Evolutionary conservation across 192 early-diverging fungal genomes (phyloP), one percentile per base, ranked within the genome.

Genomic region (Gigaspora rosea): DNA sequence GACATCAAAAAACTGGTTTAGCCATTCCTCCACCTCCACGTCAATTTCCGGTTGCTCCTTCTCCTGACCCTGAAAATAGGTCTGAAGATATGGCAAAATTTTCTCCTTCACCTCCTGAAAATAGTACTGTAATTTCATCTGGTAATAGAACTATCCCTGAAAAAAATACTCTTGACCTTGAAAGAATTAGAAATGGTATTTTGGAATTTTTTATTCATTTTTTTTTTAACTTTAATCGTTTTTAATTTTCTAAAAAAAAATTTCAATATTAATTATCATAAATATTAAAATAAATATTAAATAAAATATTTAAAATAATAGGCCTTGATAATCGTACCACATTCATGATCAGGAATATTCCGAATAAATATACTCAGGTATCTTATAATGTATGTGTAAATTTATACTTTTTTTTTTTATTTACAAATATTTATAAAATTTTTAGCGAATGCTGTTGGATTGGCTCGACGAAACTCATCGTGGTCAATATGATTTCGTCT

Each of bases 281-380:
- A 27, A 27, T 27, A 27, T 27, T 27, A 27, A 27, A 27, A 27
- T 27, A 27, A 27, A 27, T 27, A 27, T 27, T 27, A 27, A 27
- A 27, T 27, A 27, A 27, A 27, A 27, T 27, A 27, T 27, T 27
- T 27, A 27, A 27, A 27, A 0, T 16, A 76, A 36, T 75, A 81
- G 91, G 86, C 8, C 58, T 73, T 8, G 93, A 95, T 70, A 86
- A 76, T 27, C 85, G 94, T 8, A 94, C 93, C 0, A 94, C 94
- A 0, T 91, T 92, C 76, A 95, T 95, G 94, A 91, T 95, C 58
- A 84, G 93, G 49, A 95, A 95, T 78, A 94, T 95, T 70, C 94
- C 94, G 12, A 95, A 95, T 81, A 94, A 94, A 74, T 94, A 93
- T 76, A 90, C 91, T 8, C 91, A 92, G 82, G 91, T 91, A 80